Conservation (phyloP, 306 rosid genomes). For the Morella rubra region DNA sequence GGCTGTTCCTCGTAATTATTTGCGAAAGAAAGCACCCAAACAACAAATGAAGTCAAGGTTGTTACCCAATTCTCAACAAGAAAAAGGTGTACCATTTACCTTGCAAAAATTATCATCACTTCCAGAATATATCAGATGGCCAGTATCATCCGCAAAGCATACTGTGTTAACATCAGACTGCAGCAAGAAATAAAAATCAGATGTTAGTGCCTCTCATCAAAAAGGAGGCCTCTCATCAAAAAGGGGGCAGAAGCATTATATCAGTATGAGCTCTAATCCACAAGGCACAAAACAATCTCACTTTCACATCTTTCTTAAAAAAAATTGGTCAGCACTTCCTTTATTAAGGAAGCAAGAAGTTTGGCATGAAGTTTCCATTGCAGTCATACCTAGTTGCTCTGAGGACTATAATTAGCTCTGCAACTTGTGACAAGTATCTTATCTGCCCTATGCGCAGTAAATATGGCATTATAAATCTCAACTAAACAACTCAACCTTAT, state of each 20-base stretch:
- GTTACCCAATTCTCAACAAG: slow-evolving; percentile 21
- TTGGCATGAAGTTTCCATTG: background rate
- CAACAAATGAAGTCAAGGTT: background rate
- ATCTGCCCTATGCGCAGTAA: background rate
- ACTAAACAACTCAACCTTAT: background rate
- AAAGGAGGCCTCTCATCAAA: no score
- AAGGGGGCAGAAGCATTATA: no score
- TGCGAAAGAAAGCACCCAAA: background rate
- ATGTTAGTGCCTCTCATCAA: slow-evolving; percentile 11
- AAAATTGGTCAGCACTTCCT: background rate
- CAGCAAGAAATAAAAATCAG: slow-evolving; percentile 34
- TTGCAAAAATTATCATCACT: slow-evolving; percentile 88
- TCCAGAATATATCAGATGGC: slow-evolving; percentile 88
- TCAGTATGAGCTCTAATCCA: background rate
- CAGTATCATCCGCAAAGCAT: slow-evolving; percentile 90
- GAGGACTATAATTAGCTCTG: background rate
- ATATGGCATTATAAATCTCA: background rate
- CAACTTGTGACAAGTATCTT: background rate
- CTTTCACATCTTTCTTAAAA: background rate
- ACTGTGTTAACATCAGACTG: slow-evolving; percentile 96
- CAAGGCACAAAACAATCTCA: background rate
- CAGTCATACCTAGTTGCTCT: slow-evolving; percentile 3
- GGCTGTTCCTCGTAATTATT: background rate
- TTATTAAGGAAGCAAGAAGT: background rate
- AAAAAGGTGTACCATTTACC: slow-evolving; percentile 47